These are phyloP conservation scores for Alternaria sp. DNA, from an alignment of 2,329 filamentous ascomycete species.

Conservation along the genomic window DNA sequence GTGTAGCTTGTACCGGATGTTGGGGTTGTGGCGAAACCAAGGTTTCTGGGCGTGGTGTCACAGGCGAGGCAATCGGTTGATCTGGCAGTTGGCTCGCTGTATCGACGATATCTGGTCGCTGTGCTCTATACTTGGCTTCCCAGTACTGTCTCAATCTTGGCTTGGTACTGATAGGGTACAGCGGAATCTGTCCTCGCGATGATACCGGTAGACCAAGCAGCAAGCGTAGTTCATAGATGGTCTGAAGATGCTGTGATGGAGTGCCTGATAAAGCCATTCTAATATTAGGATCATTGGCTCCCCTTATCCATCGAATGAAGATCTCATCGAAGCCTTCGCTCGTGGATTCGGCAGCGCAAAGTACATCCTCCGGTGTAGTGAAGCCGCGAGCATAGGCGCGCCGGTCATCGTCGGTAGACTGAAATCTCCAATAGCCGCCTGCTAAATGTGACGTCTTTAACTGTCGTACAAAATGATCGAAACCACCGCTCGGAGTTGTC, in stretches of 20 bases:
- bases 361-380: constrained; percentile 23
- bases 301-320: constrained; percentile 27
- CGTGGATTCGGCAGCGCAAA: constrained; percentile 21
- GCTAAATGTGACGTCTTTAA: constrained; percentile 7
- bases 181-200: constrained; percentile 21
- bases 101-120: background rate
- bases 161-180: constrained; percentile 21
- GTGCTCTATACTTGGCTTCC: background rate
- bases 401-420: constrained; percentile 20
- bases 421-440: constrained; percentile 31
- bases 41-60: background rate
- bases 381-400: constrained; percentile 23
- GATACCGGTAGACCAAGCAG: constrained; percentile 22
- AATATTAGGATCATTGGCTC: constrained; percentile 10
- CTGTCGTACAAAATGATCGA: constrained; percentile 17
- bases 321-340: constrained; percentile 23
- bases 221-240: constrained; percentile 22
- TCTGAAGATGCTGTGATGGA: constrained; percentile 19
- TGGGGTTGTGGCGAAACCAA: background rate
- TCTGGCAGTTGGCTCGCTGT: background rate
- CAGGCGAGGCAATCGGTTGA: background rate
- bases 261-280: constrained; percentile 13
- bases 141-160: constrained; percentile 14
- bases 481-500: constrained; percentile 12
- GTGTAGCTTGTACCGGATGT: too few species aligned